Base-by-base conservation (phyloP, 257 asterid genomes). In the Linderniella brevidens region DNA sequence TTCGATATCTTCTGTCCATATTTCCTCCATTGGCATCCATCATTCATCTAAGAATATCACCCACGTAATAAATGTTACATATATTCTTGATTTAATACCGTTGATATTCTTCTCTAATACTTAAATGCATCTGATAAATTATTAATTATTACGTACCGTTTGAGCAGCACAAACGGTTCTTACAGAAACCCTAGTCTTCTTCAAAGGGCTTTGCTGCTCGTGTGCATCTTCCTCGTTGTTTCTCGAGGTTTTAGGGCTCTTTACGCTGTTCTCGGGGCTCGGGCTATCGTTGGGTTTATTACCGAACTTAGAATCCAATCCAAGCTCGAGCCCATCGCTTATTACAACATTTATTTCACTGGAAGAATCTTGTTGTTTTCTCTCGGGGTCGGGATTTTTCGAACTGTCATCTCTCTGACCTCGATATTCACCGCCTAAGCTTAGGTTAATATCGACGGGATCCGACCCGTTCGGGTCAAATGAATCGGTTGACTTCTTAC, bases 1-100 rank as follows among this genome's bases (percentile, higher is more conserved):
- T 71, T 75, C 0, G 84, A 59, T 37, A 52, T 57, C 56, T 75
- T 75, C 45, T 75, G 84, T 14, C 84, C 84, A 11, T 75, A 75
- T 58, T 75, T 75, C 57, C 79, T 60, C 84, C 84, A 75, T 46
- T 66, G 84, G 13, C 84, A 75, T 46, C 83, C 84, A 61, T 75
- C 84, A 13, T 67, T 62, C 73, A 74, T 64, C 77, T 67, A 37
- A 37, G n/a, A 9, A 48, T 35, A 9, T 12, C 10, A 14, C 35
- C 11, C 18, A 3, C 46, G 25, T 3, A 35, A 6, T 11, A n/a
- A n/a, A n/a, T n/a, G n/a, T n/a, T n/a, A n/a, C n/a, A n/a, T n/a
- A n/a, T n/a, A n/a, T n/a, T n/a, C n/a, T n/a, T n/a, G n/a, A n/a
- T n/a, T n/a, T n/a, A n/a, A n/a, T n/a, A n/a, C n/a, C n/a, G n/a